Evolutionary conservation across 768 basidiomycete genomes (phyloP), one percentile per base, ranked within the genome.

Genomic region (Panellus pusillus): DNA sequence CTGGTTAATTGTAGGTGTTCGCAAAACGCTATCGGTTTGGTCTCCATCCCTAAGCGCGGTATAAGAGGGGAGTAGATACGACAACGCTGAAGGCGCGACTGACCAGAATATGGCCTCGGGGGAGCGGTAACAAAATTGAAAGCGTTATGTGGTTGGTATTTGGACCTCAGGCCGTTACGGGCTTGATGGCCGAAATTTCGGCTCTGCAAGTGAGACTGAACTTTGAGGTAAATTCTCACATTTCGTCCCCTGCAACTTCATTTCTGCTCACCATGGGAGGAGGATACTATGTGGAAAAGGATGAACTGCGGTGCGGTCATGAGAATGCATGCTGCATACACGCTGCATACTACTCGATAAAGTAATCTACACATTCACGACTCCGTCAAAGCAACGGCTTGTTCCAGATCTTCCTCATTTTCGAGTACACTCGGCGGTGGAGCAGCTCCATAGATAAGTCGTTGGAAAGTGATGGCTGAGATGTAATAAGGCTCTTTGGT

Each of bases 1-100:
- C 93, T 93, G 20, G 95, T 94, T 65, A 99, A 89, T 77, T 99
- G 91, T 27, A 93, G 76, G 67, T 93, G 91, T 72, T 93, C 90
- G 76, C 86, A 87, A 73, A 93, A 93, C 40, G 90, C 80, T 68
- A 91, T 94, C 44, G 90, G 91, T 77, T 90, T 91, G 64, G 79
- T 68, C 63, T 81, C 80, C 66, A 73, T 68, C 61, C 32, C 32
- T 35, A 7, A 3, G 32, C 32, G 11, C 32, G 32, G 32, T 35
- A 14, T 35, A 35, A 35, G 32, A 14, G 14, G 32, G 14, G 32
- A 35, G 9, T 9, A 35, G 14, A 35, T 35, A 35, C 32, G 32
- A 14, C 14, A 14, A 14, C 32, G 9, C 32, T 3, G 32, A 35
- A 35, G 36, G 36, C 39, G 19, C 39, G 39, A 20, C 19, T 40